A percentile compares a stretch with the other conserved stretches of the same genome.
These are phyloP conservation scores for Musa troglodytarum DNA, from an alignment of 176 grass and related monocot species.

Conservation along the genomic window DNA sequence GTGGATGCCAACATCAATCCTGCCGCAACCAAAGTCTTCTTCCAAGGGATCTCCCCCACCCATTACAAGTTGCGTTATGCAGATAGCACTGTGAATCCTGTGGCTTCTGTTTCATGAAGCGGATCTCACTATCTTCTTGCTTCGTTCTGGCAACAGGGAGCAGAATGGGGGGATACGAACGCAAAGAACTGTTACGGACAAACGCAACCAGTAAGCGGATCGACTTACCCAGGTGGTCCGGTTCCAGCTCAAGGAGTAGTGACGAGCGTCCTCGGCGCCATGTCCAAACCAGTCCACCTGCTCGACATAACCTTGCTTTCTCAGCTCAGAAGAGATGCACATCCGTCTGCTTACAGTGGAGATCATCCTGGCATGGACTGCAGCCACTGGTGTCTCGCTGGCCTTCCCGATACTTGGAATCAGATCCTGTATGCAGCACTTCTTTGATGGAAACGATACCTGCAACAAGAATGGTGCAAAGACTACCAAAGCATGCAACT, in stretches of 20 bases:
- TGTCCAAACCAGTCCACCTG: slow-evolving; percentile 71
- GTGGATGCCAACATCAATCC: slow-evolving; percentile 61
- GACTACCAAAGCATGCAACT: not conserved
- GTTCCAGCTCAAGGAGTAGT: slow-evolving; percentile 50
- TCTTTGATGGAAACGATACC: not conserved
- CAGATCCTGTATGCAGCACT: slow-evolving; percentile 66
- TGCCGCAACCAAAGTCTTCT: slow-evolving; percentile 64
- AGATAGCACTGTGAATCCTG: too few species aligned
- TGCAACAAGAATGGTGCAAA: not conserved
- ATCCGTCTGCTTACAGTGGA: slow-evolving; percentile 79
- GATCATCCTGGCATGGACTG: slow-evolving; percentile 73
- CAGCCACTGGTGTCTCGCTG: slow-evolving; percentile 97
- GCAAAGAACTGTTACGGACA: slow-evolving; percentile 45
- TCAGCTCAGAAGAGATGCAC: slow-evolving; percentile 77
- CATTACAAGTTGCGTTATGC: slow-evolving; percentile 49
- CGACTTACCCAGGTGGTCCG: slow-evolving; percentile 43
- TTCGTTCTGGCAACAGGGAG: slow-evolving; percentile 24
- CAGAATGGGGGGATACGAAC: slow-evolving; percentile 50
- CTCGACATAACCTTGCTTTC: slow-evolving; percentile 89
- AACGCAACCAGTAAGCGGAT: slow-evolving; percentile 48
- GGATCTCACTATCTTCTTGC: not conserved
- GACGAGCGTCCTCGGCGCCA: slow-evolving; percentile 33
- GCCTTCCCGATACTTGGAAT: slow-evolving; percentile 91
- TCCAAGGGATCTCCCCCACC: slow-evolving; percentile 90
- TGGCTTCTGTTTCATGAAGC: not conserved